A percentile compares a stretch with the other conserved stretches of the same genome.
phyloP scores from a whole-genome alignment of 1,284 basidiomycete genomes.

The Mycena sp. region DNA sequence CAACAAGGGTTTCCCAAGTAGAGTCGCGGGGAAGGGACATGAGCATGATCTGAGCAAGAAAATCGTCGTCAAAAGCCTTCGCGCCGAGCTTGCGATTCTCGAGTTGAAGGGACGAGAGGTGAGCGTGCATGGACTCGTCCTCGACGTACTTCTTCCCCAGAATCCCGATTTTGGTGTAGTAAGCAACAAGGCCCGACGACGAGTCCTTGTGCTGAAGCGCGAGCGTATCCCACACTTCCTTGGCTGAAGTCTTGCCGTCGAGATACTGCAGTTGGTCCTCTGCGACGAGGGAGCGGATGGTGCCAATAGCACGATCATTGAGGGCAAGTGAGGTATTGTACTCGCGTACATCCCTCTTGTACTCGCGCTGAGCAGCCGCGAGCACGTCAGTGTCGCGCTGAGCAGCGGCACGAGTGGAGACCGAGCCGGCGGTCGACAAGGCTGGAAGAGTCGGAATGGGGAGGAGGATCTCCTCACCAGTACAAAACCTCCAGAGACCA shows the following conservation, averaged over 20 bases:
- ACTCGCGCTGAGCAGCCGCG: not conserved
- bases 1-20: not conserved
- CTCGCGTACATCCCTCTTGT: not conserved
- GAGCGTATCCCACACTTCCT: not conserved
- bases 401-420: not conserved
- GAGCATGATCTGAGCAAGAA: not conserved
- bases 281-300: not conserved
- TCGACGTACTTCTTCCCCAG: not conserved
- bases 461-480: not conserved
- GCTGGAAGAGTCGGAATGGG: not conserved
- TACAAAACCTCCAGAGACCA: not conserved
- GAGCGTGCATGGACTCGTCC: not conserved
- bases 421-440: not conserved
- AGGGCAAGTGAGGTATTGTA: not conserved
- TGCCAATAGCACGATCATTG: not conserved
- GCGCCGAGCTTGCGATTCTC: not conserved
- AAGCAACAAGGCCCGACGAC: not conserved
- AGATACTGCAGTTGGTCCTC: not conserved
- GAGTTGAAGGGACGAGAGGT: not conserved
- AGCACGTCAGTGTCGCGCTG: too few species aligned
- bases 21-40: not conserved
- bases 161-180: not conserved
- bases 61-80: not conserved
- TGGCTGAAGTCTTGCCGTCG: not conserved
- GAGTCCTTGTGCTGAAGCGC: not conserved